Conservation (phyloP, 352 stramenopile genomes). For the Phytophthora fragariae region DNA sequence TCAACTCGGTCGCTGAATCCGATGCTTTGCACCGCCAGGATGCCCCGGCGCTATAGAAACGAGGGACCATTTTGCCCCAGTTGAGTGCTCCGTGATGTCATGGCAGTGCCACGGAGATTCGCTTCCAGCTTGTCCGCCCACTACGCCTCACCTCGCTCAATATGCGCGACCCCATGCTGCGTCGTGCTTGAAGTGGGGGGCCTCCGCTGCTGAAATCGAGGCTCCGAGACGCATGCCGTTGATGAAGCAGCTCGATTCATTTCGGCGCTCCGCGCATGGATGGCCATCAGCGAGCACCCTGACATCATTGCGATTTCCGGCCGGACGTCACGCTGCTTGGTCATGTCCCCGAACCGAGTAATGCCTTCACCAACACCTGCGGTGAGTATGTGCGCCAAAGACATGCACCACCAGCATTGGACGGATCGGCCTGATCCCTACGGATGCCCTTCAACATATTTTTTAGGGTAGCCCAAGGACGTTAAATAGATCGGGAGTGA, state of each 20-base stretch:
- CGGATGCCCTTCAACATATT: conserved; percentile 14
- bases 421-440: conserved; percentile 21
- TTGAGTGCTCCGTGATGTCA: conserved; percentile 14
- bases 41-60: conserved; percentile 7
- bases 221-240: background rate
- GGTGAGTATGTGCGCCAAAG: conserved; percentile 19
- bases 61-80: conserved; percentile 1
- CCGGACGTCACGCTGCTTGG: conserved; percentile 35
- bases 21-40: background rate
- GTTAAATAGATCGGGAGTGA: conserved; percentile 31
- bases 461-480: background rate
- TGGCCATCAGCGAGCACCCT: conserved; percentile 3
- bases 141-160: background rate
- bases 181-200: background rate
- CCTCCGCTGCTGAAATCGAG: background rate
- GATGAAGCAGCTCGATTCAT: background rate
- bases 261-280: background rate
- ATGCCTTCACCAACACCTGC: conserved; percentile 11
- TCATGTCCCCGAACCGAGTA: conserved; percentile 30
- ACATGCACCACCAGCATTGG: conserved; percentile 32
- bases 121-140: background rate
- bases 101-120: background rate
- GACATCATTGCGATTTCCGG: conserved; percentile 40
- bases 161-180: background rate
- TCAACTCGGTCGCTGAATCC: background rate